Evolutionary conservation across 1,284 basidiomycete species (phyloP).

Genomic region (Sparassis latifolia): DNA sequence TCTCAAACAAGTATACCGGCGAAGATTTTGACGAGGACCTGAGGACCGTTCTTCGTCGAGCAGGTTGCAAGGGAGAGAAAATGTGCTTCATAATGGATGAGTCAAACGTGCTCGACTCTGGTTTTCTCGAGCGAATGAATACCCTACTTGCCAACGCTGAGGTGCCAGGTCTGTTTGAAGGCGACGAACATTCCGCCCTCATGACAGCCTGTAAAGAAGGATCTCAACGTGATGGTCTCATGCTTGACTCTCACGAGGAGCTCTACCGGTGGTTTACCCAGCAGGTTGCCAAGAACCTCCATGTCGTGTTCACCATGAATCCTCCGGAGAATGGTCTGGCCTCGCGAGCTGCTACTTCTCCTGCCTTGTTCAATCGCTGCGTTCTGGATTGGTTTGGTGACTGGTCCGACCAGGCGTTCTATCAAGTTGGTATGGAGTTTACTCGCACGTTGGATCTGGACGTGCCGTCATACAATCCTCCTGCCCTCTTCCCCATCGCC

Average conservation of each 20-base stretch:
- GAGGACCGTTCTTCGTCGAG: slow-evolving; percentile 85
- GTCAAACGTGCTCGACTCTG: slow-evolving; percentile 96
- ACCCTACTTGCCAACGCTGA: slow-evolving; percentile 99
- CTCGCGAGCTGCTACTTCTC: slow-evolving; percentile 93
- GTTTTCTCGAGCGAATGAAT: slow-evolving; percentile 99
- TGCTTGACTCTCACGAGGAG: slow-evolving; percentile 98
- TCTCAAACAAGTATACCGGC: slow-evolving; percentile 97
- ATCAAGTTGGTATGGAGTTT: slow-evolving; percentile 94
- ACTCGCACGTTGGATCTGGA: slow-evolving; percentile 90
- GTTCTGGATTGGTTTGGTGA: slow-evolving; percentile 98
- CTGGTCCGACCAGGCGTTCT: slow-evolving; percentile 97
- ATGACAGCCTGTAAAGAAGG: slow-evolving; percentile 99
- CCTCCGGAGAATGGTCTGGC: slow-evolving; percentile 95
- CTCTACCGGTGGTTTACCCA: slow-evolving; percentile 96
- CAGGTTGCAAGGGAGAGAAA: slow-evolving; percentile 98
- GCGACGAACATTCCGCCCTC: slow-evolving; percentile 92
- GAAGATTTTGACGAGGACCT: slow-evolving; percentile 99
- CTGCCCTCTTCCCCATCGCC: slow-evolving; percentile 79
- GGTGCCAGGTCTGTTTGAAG: slow-evolving; percentile 97
- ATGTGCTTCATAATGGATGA: slow-evolving; percentile 99
- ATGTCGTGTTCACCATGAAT: slow-evolving; percentile 99
- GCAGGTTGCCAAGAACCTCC: slow-evolving; percentile 93
- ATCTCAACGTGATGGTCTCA: slow-evolving; percentile 93
- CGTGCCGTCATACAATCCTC: slow-evolving; percentile 70
- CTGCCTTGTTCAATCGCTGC: slow-evolving; percentile 96